Conservation (phyloP, 2,329 filamentous ascomycete species). For the Elsinoe batatas region DNA sequence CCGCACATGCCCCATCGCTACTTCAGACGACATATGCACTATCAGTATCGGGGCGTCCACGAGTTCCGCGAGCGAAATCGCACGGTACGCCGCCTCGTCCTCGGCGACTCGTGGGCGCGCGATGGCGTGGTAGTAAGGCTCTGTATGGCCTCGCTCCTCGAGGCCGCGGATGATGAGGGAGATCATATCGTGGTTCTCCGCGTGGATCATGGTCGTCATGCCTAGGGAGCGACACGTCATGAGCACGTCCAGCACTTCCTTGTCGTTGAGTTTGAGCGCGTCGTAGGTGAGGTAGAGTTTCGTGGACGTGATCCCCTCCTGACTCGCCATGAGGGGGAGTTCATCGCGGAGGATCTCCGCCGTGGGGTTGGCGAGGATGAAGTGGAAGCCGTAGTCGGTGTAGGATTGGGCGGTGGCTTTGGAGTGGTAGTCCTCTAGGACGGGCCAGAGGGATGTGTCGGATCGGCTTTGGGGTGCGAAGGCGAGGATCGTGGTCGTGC, state of each 20-base stretch:
- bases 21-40: conserved; percentile 41
- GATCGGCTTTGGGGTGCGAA: conserved; percentile 47
- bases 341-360: conserved; percentile 33
- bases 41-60: conserved; percentile 44
- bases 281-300: conserved; percentile 48
- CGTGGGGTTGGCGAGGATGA: conserved; percentile 41
- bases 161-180: conserved; percentile 34
- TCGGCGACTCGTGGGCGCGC: conserved; percentile 39
- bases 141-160: conserved; percentile 31
- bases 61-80: conserved; percentile 41
- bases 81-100: conserved; percentile 42
- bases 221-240: conserved; percentile 36
- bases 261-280: conserved; percentile 40
- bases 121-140: conserved; percentile 38
- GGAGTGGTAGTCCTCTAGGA: conserved; percentile 39
- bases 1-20: conserved; percentile 26
- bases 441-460: conserved; percentile 37
- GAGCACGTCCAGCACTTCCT: conserved; percentile 43
- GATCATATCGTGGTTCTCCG: conserved; percentile 40
- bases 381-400: conserved; percentile 49
- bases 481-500: conserved; percentile 49
- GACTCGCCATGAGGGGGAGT: conserved; percentile 30
- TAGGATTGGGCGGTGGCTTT: conserved; percentile 39
- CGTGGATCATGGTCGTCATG: conserved; percentile 43
- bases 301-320: conserved; percentile 38